Conservation (phyloP, 2,329 filamentous ascomycete species). For the Diaporthe velutina region DNA sequence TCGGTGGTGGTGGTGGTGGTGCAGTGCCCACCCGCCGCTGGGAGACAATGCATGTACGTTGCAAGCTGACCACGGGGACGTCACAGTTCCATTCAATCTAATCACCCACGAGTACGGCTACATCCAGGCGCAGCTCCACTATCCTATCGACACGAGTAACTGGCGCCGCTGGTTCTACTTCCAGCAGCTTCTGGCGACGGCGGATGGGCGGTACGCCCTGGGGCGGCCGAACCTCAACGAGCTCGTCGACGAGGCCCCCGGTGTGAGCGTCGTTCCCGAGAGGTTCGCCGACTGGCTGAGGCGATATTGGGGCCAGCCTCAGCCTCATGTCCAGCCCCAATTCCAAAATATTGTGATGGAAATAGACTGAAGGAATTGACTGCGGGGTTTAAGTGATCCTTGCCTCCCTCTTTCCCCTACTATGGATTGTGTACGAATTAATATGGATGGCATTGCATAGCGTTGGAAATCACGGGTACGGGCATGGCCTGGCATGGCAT, state of each 20-base stretch:
- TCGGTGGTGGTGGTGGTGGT: not conserved
- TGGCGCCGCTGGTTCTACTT: slow-evolving; percentile 65
- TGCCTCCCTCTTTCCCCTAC: too few relatives aligned
- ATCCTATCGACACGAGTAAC: slow-evolving; percentile 61
- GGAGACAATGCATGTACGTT: not conserved
- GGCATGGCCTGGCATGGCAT: slow-evolving; percentile 19
- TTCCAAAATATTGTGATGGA: slow-evolving; percentile 27
- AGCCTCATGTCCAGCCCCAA: slow-evolving; percentile 19
- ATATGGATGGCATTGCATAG: slow-evolving; percentile 25
- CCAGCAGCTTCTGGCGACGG: slow-evolving; percentile 75
- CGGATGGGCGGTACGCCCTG: slow-evolving; percentile 77
- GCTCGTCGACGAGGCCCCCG: slow-evolving; percentile 51
- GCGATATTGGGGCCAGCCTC: slow-evolving; percentile 55
- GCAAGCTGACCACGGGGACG: slow-evolving; percentile 41
- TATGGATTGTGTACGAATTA: slow-evolving; percentile 16
- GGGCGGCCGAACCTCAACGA: slow-evolving; percentile 71
- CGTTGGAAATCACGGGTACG: slow-evolving; percentile 17
- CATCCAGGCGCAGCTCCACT: slow-evolving; percentile 54
- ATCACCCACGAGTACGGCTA: slow-evolving; percentile 55
- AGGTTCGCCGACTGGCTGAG: slow-evolving; percentile 68
- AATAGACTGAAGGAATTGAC: slow-evolving; percentile 7
- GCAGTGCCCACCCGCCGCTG: not conserved
- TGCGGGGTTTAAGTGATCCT: not conserved
- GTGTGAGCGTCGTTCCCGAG: slow-evolving; percentile 60
- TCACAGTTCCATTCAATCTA: slow-evolving; percentile 55